Conservation (phyloP, 108 stramenopile genomes). For the Skeletonema grethae region DNA sequence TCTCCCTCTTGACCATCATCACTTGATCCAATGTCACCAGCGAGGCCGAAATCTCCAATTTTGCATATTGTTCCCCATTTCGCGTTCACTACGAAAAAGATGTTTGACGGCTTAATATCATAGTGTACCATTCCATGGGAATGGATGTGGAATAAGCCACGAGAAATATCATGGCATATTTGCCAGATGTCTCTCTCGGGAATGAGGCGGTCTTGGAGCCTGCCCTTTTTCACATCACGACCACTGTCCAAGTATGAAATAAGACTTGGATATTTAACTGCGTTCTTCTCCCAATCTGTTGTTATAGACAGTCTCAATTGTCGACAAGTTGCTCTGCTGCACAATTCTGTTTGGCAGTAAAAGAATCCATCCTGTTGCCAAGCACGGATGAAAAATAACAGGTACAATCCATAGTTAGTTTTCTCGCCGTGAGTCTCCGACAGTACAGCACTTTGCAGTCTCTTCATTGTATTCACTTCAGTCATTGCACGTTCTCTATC, state of each 20-base stretch:
- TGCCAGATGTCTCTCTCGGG: conserved; percentile 80
- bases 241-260: conserved; percentile 45
- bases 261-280: conserved; percentile 70
- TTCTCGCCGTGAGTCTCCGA: conserved; percentile 18
- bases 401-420: conserved; percentile 64
- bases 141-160: conserved; percentile 81
- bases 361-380: conserved; percentile 89
- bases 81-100: conserved; percentile 66
- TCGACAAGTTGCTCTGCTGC: conserved; percentile 78
- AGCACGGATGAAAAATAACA: conserved; percentile 81
- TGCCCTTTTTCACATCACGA: conserved; percentile 9
- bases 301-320: conserved; percentile 69
- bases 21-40: conserved; percentile 66
- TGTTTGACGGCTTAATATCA: conserved; percentile 88
- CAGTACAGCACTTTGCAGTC: conserved; percentile 57
- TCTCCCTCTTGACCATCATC: conserved; percentile 90
- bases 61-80: conserved; percentile 80
- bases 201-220: conserved; percentile 48
- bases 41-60: conserved; percentile 88
- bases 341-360: conserved; percentile 83
- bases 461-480: conserved; percentile 84
- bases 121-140: conserved; percentile 76
- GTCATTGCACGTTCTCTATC: conserved; percentile 77
- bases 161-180: conserved; percentile 81
- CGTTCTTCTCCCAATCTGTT: conserved; percentile 55